Evolutionary conservation across 2,329 filamentous ascomycete genomes (phyloP).

Genomic region (Thermothelomyces thermophilus): DNA sequence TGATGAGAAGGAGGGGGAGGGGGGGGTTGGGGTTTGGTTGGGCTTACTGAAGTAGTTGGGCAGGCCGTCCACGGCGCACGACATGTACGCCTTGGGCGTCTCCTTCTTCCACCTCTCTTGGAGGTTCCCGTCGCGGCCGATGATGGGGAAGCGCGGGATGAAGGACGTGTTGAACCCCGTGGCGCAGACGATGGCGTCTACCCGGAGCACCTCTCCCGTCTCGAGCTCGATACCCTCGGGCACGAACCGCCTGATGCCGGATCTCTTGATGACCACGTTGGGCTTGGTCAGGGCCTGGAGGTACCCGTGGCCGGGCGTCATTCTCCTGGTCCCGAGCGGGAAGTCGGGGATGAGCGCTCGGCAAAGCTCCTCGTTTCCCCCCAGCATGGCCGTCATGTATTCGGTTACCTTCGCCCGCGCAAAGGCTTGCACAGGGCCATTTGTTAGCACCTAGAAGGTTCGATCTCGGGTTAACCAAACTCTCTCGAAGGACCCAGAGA

Average conservation of each 20-base stretch:
- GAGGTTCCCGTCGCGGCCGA: constrained; percentile 44
- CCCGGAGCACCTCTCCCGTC: constrained; percentile 42
- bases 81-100: constrained; percentile 46
- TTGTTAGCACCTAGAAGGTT: constrained; percentile 32
- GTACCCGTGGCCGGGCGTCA: constrained; percentile 46
- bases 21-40: no score
- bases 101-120: constrained; percentile 41
- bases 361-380: constrained; percentile 44
- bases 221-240: constrained; percentile 42
- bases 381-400: constrained; percentile 43
- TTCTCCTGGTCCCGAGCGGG: constrained; percentile 41
- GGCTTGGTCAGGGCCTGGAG: constrained; percentile 39
- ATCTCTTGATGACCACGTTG: constrained; percentile 44
- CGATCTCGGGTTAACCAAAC: constrained; percentile 1
- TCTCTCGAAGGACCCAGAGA: neutral
- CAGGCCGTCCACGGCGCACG: constrained; percentile 43
- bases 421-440: constrained; percentile 36
- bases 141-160: constrained; percentile 43
- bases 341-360: constrained; percentile 45
- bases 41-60: constrained; percentile 50
- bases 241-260: constrained; percentile 40
- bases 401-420: constrained; percentile 36
- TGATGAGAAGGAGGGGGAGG: neutral
- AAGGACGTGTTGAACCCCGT: constrained; percentile 52
- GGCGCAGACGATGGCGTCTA: constrained; percentile 53